Evolutionary conservation across 2,329 filamentous ascomycete species (phyloP), one percentile per base, ranked within the genome.

Genomic region (Pseudocercospora vitis): DNA sequence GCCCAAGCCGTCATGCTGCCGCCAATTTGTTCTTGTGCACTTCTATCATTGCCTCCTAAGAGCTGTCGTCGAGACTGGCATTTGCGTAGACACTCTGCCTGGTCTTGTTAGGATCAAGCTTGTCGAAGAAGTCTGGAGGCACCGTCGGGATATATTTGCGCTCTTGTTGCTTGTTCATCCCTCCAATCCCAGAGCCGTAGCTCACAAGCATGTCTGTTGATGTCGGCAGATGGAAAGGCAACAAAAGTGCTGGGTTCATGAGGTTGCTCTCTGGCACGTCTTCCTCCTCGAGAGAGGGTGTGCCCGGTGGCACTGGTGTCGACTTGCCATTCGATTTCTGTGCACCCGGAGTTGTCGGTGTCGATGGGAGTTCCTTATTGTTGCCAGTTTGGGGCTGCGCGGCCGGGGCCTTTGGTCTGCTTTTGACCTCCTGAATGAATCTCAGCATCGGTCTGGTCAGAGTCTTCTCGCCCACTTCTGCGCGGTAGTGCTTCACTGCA

Each of bases 121-220:
- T 95, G 56, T 87, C 84, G 56, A 99, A 76, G 68, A 97, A 96
- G 73, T 99, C 94, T 0, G 91, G 87, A 14, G 94, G 92, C 49
- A 99, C 89, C 0, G 89, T 95, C 2, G 94, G 94, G 40, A 96
- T 95, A 70, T 99, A 99, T 74, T 96, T 96, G 61, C 90, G 81
- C 71, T 95, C 94, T 52, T 91, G 81, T 73, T 97, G 94, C 58
- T 88, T 82, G 74, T 99, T 96, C 42, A 94, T 77, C 0, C 94
- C 94, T 4, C 94, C 94, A 66, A 97, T 94, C 0, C 94, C 94
- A 9, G 94, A 91, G 0, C 94, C 94, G 66, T 95, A 99, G 61
- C 86, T 92, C 44, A 99, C 84, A 44, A 97, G 80, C 94, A 99
- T 99, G 71, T 99, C 94, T 21, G 91, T 97, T 53, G 90, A 94